A percentile compares a stretch with the other conserved stretches of the same genome.
These are phyloP conservation scores for Stagonosporopsis cucurbitacearum DNA, from an alignment of 2,329 filamentous ascomycete genomes.

Conservation along the genomic window DNA sequence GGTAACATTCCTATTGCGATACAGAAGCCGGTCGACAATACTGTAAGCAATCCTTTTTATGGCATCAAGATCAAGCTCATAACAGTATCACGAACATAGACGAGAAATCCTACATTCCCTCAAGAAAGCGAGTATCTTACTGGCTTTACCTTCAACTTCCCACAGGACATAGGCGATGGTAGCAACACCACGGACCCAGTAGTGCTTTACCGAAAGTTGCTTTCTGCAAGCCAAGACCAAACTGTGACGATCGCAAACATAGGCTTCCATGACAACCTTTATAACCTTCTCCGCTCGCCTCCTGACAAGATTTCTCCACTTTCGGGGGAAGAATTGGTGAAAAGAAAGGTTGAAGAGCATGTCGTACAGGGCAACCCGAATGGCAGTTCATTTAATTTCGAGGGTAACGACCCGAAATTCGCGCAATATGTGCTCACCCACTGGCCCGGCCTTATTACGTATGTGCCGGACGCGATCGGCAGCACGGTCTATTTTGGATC, in stretches of 20 bases:
- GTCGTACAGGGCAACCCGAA: constrained; percentile 8
- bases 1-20: constrained; percentile 2
- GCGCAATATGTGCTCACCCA: constrained; percentile 7
- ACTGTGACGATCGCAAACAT: constrained; percentile 7
- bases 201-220: background rate
- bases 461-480: constrained; percentile 4
- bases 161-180: constrained; percentile 3
- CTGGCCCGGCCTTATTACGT: constrained; percentile 5
- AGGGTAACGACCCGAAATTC: background rate
- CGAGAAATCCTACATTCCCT: constrained; percentile 4
- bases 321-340: background rate
- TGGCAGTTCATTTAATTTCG: constrained; percentile 6
- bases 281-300: background rate
- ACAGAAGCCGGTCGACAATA: constrained; percentile 11
- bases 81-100: background rate
- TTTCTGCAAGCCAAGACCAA: background rate
- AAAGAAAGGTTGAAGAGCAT: constrained; percentile 2
- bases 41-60: background rate
- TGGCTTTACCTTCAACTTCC: background rate
- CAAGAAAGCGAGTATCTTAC: constrained; percentile 6
- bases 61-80: background rate
- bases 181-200: constrained; percentile 6
- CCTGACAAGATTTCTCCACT: background rate
- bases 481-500: constrained; percentile 1
- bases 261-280: constrained; percentile 7